Conservation (phyloP, 2,329 filamentous ascomycete species). For the Colletotrichum sp. region DNA sequence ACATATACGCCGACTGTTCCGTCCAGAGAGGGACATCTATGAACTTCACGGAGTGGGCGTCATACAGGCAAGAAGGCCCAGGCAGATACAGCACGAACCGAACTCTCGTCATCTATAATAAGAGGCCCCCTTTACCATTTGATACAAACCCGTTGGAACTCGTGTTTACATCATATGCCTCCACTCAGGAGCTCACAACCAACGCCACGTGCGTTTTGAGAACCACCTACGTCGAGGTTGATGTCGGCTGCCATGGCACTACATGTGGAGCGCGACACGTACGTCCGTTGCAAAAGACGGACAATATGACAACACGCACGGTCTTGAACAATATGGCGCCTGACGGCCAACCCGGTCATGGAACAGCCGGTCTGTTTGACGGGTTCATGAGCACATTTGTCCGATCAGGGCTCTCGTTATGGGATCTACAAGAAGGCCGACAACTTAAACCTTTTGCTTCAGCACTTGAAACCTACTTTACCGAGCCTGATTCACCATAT, state of each 20-base stretch:
- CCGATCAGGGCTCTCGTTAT: neutral
- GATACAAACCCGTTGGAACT: neutral
- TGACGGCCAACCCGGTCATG: neutral
- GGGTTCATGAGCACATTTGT: neutral
- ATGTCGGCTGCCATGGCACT: neutral
- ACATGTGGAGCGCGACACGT: neutral
- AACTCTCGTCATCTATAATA: neutral
- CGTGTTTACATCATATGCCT: neutral
- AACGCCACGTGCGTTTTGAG: neutral
- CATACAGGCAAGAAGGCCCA: neutral
- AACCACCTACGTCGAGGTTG: neutral
- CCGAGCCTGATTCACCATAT: neutral
- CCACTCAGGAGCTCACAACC: neutral
- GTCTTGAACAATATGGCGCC: neutral
- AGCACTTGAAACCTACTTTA: neutral
- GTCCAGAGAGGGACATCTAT: neutral
- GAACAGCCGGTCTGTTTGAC: neutral
- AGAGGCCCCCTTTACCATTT: rapidly evolving
- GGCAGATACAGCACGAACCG: neutral
- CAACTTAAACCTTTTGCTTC: neutral
- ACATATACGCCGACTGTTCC: neutral
- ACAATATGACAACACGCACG: neutral
- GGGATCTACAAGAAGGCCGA: neutral
- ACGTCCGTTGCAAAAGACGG: neutral
- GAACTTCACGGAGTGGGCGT: neutral